These are phyloP conservation scores for Nicotiana attenuata DNA, from an alignment of 257 asterid species.

Conservation along the genomic window DNA sequence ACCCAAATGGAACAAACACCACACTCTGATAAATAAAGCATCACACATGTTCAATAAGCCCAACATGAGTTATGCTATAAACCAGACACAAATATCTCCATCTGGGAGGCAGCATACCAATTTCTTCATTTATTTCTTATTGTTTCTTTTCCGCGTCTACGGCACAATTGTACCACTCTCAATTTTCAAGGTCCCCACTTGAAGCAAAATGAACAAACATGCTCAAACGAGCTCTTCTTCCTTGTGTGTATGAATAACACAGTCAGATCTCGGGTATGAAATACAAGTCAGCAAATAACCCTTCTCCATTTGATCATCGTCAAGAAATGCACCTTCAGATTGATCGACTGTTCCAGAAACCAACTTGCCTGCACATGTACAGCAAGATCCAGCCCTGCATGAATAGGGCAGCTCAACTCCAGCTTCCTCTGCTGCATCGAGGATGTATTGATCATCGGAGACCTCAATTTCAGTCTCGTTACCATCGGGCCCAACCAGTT, in stretches of 20 bases:
- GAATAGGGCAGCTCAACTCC: conserved; percentile 39
- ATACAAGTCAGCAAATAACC: conserved; percentile 35
- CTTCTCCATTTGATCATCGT: conserved; percentile 32
- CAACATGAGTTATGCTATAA: neutral
- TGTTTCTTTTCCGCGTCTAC: neutral
- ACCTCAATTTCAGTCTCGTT: conserved; percentile 34
- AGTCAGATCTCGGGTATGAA: conserved; percentile 33
- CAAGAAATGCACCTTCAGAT: conserved; percentile 36
- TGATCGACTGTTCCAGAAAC: conserved; percentile 35
- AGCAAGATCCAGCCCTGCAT: conserved; percentile 41
- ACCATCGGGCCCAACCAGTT: conserved; percentile 30
- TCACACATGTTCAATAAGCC: neutral
- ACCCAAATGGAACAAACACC: neutral
- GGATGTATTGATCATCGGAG: conserved; percentile 34
- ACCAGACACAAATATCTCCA: neutral
- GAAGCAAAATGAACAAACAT: neutral
- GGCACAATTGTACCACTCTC: neutral
- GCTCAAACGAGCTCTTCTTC: conserved; percentile 30
- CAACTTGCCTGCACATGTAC: conserved; percentile 29
- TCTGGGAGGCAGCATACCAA: neutral
- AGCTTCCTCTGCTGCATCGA: conserved; percentile 34
- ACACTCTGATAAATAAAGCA: neutral
- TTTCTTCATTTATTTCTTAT: neutral
- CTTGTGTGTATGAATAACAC: conserved; percentile 33
- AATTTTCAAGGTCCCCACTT: neutral